phyloP scores from a whole-genome alignment of 177 flowering plant genomes.

The Vitis hybrid region DNA sequence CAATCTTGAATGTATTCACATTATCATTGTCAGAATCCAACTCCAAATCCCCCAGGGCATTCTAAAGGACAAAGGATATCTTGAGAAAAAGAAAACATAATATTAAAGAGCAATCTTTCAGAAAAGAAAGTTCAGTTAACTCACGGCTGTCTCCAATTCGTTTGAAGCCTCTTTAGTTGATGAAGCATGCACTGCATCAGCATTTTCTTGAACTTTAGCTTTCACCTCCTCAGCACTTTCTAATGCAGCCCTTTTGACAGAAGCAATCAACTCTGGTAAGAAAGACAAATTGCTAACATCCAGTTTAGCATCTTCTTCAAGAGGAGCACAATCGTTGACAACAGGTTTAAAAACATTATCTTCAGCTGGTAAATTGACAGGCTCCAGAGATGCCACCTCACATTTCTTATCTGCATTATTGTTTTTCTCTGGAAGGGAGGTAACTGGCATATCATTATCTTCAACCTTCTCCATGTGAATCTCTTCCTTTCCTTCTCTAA shows the following conservation, averaged over 20 bases:
- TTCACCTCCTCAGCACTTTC: conserved; percentile 60
- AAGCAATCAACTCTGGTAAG: conserved; percentile 76
- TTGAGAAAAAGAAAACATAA: conserved; percentile 5
- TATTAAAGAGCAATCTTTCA: not conserved
- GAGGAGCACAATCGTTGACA: conserved; percentile 19
- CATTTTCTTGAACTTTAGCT: conserved; percentile 40
- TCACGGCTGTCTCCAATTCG: conserved; percentile 42
- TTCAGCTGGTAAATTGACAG: conserved; percentile 20
- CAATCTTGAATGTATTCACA: conserved; percentile 51
- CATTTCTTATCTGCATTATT: conserved; percentile 12
- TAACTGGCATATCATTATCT: conserved; percentile 16
- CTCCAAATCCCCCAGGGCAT: conserved; percentile 45
- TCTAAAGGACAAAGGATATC: conserved; percentile 34
- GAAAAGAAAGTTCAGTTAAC: conserved; percentile 7
- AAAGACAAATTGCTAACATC: conserved; percentile 40
- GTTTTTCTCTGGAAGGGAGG: conserved; percentile 15
- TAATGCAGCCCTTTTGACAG: conserved; percentile 58
- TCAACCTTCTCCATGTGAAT: conserved; percentile 15
- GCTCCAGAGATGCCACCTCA: conserved; percentile 13
- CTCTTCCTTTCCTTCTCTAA: conserved; percentile 21
- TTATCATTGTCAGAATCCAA: conserved; percentile 61
- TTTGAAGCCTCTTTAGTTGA: conserved; percentile 30
- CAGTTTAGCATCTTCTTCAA: conserved; percentile 26
- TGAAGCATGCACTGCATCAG: conserved; percentile 20
- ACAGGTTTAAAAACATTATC: conserved; percentile 24